Conservation (phyloP, 768 basidiomycete species). For the Pleurotus tuber-regium region DNA sequence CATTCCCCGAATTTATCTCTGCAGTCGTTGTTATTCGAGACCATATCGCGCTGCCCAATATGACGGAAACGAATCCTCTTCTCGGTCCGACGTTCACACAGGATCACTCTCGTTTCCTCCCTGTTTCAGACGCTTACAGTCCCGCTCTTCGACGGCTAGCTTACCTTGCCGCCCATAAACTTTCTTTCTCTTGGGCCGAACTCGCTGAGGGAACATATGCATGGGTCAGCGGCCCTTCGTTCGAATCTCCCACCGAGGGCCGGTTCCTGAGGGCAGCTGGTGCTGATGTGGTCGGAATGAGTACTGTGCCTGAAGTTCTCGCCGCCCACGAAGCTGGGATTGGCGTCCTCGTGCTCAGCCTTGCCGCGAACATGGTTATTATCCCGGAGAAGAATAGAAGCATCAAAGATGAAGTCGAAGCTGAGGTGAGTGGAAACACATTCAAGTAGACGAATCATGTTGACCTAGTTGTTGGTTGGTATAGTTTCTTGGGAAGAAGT, state of each 20-base stretch:
- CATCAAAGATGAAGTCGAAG: constrained; percentile 71
- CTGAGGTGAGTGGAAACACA: constrained; percentile 48
- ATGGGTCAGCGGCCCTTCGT: constrained; percentile 88
- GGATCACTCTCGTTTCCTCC: constrained; percentile 71
- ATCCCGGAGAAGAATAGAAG: constrained; percentile 64
- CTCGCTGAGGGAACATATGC: constrained; percentile 84
- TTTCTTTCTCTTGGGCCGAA: constrained; percentile 49
- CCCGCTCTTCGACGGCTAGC: constrained; percentile 63
- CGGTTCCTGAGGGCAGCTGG: constrained; percentile 70
- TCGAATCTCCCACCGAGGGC: constrained; percentile 87
- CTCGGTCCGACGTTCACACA: constrained; percentile 66
- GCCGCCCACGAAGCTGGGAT: constrained; percentile 75
- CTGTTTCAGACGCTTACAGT: constrained; percentile 83
- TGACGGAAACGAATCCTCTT: constrained; percentile 75
- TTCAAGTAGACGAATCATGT: neutral
- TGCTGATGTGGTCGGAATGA: constrained; percentile 91
- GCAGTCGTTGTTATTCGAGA: constrained; percentile 85
- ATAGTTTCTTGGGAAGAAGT: constrained; percentile 59
- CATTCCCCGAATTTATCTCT: too few species aligned
- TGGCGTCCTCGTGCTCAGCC: constrained; percentile 73
- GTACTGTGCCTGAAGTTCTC: constrained; percentile 86
- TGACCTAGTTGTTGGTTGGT: neutral
- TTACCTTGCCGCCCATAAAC: constrained; percentile 67
- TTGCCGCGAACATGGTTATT: constrained; percentile 85
- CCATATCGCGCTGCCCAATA: constrained; percentile 77